Conservation (phyloP, 2,329 filamentous ascomycete genomes). For the Gaeumannomyces tritici region DNA sequence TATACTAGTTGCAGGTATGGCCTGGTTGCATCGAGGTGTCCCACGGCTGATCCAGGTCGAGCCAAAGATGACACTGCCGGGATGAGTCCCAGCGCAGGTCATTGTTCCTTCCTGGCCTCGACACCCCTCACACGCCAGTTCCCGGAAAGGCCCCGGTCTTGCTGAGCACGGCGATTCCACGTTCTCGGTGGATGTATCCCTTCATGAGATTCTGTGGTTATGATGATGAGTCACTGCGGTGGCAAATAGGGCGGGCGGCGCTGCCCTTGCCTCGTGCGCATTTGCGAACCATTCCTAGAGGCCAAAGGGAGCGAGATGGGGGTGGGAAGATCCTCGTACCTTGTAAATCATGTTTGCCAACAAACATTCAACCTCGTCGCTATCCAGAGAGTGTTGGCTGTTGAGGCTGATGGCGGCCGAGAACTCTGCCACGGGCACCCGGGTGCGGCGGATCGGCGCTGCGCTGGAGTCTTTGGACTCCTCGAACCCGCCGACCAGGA, state of each 20-base stretch:
- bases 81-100: neutral
- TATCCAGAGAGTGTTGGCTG: slow-evolving; percentile 59
- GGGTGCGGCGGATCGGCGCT: slow-evolving; percentile 57
- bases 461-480: slow-evolving; percentile 60
- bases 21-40: neutral
- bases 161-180: slow-evolving; percentile 82
- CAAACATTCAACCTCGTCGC: slow-evolving; percentile 91
- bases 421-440: slow-evolving; percentile 78
- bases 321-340: slow-evolving; percentile 38
- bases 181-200: slow-evolving; percentile 90
- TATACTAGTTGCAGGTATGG: neutral
- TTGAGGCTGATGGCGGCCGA: slow-evolving; percentile 72
- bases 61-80: neutral
- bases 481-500: slow-evolving; percentile 73
- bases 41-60: neutral
- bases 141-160: slow-evolving; percentile 91
- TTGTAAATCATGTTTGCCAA: slow-evolving; percentile 98
- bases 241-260: slow-evolving; percentile 4
- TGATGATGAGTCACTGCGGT: slow-evolving; percentile 4
- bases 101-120: too few species aligned
- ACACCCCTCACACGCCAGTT: slow-evolving; percentile 50
- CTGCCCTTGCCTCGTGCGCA: neutral
- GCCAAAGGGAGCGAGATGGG: neutral
- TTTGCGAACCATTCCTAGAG: neutral
- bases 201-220: slow-evolving; percentile 78